Conservation (phyloP, 768 basidiomycete genomes). For the Mycena amicta region DNA sequence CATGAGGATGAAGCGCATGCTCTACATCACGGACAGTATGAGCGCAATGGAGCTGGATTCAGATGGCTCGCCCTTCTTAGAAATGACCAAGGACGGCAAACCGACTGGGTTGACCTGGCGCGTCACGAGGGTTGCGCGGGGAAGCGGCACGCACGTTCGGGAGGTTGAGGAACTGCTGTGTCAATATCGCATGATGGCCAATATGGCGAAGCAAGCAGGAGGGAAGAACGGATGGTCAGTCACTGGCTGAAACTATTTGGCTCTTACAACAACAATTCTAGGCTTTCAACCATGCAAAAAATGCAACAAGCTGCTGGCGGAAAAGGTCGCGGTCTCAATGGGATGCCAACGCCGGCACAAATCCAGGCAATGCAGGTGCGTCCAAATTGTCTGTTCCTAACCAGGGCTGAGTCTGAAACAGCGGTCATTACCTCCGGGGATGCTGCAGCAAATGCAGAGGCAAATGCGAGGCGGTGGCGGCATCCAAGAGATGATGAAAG, state of each 20-base stretch:
- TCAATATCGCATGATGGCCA: conserved; percentile 98
- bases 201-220: conserved; percentile 97
- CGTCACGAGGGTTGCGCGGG: conserved; percentile 86
- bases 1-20: conserved; percentile 92
- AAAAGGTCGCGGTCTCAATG: conserved; percentile 82
- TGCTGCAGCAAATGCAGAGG: conserved; percentile 91
- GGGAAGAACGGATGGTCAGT: conserved; percentile 93
- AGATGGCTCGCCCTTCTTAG: conserved; percentile 91
- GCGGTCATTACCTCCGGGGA: conserved; percentile 93
- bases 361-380: conserved; percentile 92
- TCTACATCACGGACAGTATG: conserved; percentile 99
- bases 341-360: conserved; percentile 90
- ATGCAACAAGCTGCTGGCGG: conserved; percentile 88
- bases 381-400: conserved; percentile 4
- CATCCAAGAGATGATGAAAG: conserved; percentile 98
- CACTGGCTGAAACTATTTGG: neutral
- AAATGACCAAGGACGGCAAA: conserved; percentile 79
- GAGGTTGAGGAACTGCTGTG: conserved; percentile 98
- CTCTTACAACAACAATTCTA: conserved; percentile 28
- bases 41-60: conserved; percentile 91
- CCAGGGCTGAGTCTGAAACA: conserved; percentile 30
- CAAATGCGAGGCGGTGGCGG: conserved; percentile 81
- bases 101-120: conserved; percentile 88
- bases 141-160: conserved; percentile 91
- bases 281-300: conserved; percentile 89